Evolutionary conservation across 139 green algal species (phyloP).

Genomic region (Chlorella sorokiniana): DNA sequence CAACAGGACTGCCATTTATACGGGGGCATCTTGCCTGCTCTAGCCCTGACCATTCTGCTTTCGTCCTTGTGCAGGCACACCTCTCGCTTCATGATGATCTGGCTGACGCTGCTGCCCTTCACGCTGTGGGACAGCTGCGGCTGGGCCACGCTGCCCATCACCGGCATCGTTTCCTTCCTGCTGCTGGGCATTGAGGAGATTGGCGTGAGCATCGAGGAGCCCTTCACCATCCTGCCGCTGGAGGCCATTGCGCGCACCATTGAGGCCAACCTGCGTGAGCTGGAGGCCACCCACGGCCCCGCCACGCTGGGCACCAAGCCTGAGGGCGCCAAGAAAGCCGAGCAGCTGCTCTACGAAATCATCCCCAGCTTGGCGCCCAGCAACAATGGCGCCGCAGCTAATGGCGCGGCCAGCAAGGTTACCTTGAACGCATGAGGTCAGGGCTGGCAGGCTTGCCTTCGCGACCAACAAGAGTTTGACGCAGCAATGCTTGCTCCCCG

Average conservation of each 20-base stretch:
- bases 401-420: neutral
- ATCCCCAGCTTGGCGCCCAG: neutral
- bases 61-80: slow-evolving; percentile 30
- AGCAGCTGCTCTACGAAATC: neutral
- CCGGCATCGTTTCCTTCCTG: slow-evolving; percentile 65
- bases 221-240: slow-evolving; percentile 58
- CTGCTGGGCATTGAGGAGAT: slow-evolving; percentile 57
- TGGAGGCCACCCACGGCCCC: slow-evolving; percentile 2
- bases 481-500: neutral
- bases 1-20: no score
- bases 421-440: neutral
- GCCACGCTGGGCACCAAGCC: neutral
- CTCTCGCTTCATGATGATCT: slow-evolving; percentile 31
- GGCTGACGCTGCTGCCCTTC: slow-evolving; percentile 34
- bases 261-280: neutral
- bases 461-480: neutral
- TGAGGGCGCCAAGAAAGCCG: neutral
- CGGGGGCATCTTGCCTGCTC: neutral
- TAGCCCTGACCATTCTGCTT: slow-evolving; percentile 60
- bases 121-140: slow-evolving; percentile 67
- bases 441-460: neutral
- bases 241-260: slow-evolving; percentile 31
- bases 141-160: slow-evolving; percentile 67
- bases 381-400: neutral
- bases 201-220: slow-evolving; percentile 41